Evolutionary conservation across 257 asterid species (phyloP).

Genomic region (Phtheirospermum japonicum): DNA sequence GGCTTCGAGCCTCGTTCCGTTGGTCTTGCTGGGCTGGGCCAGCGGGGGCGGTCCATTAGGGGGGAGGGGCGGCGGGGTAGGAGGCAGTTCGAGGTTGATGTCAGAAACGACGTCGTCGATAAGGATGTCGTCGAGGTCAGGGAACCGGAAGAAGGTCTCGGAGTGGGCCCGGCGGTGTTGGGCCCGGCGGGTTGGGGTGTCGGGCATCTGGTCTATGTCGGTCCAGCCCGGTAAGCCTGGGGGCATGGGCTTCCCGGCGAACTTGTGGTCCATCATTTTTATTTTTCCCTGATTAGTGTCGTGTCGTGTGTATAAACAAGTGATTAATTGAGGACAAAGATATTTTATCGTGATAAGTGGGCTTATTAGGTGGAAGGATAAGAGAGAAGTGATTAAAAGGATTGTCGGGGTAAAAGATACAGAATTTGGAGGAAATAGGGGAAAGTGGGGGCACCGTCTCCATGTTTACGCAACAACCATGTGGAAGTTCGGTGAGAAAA

Average conservation of each 20-base stretch:
- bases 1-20: slow-evolving; percentile 26
- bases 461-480: slow-evolving; percentile 1
- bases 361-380: slow-evolving; percentile 19
- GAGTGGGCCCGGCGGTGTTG: slow-evolving; percentile 87
- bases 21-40: slow-evolving; percentile 29
- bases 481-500: too few species aligned
- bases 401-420: too few species aligned
- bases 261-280: slow-evolving; percentile 49
- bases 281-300: too few species aligned
- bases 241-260: slow-evolving; percentile 43
- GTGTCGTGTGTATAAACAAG: too few species aligned
- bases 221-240: slow-evolving; percentile 31
- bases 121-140: slow-evolving; percentile 54
- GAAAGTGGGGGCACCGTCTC: slow-evolving; percentile 24
- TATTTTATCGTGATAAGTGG: slow-evolving; percentile 5
- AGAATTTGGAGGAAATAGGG: background rate
- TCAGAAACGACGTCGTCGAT: slow-evolving; percentile 56
- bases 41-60: slow-evolving; percentile 30
- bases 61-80: slow-evolving; percentile 36
- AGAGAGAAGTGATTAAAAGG: too few species aligned
- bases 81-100: slow-evolving; percentile 27
- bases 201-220: slow-evolving; percentile 72
- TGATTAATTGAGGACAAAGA: background rate
- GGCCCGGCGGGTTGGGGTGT: slow-evolving; percentile 62
- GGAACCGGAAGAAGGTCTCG: slow-evolving; percentile 66